Evolutionary conservation across 148 eudicot genomes (phyloP).

Genomic region (Simmondsia chinensis): DNA sequence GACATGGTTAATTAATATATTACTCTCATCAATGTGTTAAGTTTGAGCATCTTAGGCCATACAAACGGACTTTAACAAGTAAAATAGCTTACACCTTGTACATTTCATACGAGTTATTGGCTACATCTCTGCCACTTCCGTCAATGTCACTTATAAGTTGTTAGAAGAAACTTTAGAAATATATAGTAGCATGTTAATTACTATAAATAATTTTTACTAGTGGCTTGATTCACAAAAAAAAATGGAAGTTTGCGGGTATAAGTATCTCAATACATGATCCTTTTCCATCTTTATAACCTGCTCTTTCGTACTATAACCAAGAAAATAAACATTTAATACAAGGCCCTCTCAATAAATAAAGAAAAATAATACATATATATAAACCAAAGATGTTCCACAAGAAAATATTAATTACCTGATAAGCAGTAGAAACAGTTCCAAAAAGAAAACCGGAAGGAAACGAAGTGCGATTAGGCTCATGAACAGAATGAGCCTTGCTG

Average conservation of each 20-base stretch:
- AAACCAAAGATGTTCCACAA: neutral
- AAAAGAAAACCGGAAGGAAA: conserved; percentile 20
- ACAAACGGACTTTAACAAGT: neutral
- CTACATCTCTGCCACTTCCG: conserved; percentile 24
- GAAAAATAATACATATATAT: neutral
- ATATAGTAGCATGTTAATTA: neutral
- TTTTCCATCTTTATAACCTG: conserved; percentile 24
- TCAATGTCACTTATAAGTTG: conserved; percentile 19
- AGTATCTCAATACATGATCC: conserved; percentile 29
- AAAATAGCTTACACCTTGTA: conserved; percentile 14
- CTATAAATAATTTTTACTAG: neutral
- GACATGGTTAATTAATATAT: too few relatives aligned
- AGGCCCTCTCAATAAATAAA: neutral
- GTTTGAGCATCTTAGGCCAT: too few relatives aligned
- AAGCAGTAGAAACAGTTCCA: conserved; percentile 29
- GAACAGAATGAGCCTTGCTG: too few relatives aligned
- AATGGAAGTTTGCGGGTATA: conserved; percentile 26
- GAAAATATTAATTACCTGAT: conserved; percentile 27
- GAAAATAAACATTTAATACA: neutral
- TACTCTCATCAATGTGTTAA: too few relatives aligned
- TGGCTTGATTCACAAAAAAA: neutral
- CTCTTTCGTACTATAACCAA: conserved; percentile 29
- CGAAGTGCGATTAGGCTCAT: conserved; percentile 16
- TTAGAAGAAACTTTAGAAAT: neutral
- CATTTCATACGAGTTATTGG: conserved; percentile 20